Percentiles rank a stretch among this genome's conserved stretches.
Evolutionary conservation across 164 flowering plant genomes (phyloP).

Genomic region (Liriodendron chinense): DNA sequence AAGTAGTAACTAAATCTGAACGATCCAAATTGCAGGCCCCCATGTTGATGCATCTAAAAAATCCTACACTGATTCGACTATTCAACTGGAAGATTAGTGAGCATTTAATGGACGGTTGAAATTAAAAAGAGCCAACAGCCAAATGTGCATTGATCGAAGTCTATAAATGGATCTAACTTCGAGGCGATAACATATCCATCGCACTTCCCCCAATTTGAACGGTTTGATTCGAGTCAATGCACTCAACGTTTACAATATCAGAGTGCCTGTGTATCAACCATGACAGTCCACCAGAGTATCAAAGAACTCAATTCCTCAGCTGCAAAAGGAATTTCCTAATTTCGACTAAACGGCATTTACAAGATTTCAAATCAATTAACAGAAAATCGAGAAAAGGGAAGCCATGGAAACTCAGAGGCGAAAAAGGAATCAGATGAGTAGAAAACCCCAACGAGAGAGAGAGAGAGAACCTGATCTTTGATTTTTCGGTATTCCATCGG

Average conservation of each 20-base stretch:
- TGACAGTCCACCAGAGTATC: not conserved
- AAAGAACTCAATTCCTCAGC: not conserved
- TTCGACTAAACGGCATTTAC: not conserved
- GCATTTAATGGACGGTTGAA: too few relatives aligned
- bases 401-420: not conserved
- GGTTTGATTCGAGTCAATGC: too few relatives aligned
- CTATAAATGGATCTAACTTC: too few relatives aligned
- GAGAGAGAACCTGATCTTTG: slow-evolving; percentile 18
- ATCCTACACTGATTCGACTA: too few relatives aligned
- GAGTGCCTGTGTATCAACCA: not conserved
- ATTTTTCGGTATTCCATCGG: slow-evolving; percentile 25
- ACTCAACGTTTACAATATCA: not conserved
- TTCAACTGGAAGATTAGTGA: too few relatives aligned
- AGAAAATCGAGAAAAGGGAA: not conserved
- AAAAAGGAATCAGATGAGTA: not conserved
- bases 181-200: too few relatives aligned
- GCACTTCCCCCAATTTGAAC: too few relatives aligned
- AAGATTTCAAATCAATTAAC: not conserved
- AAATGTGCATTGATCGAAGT: too few relatives aligned
- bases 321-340: not conserved
- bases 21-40: too few relatives aligned
- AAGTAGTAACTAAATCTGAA: too few relatives aligned
- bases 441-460: not conserved
- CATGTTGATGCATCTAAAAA: too few relatives aligned
- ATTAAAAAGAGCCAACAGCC: too few relatives aligned